Evolutionary conservation across 2,329 filamentous ascomycete genomes (phyloP).

Genomic region (Fusarium decemcellulare): DNA sequence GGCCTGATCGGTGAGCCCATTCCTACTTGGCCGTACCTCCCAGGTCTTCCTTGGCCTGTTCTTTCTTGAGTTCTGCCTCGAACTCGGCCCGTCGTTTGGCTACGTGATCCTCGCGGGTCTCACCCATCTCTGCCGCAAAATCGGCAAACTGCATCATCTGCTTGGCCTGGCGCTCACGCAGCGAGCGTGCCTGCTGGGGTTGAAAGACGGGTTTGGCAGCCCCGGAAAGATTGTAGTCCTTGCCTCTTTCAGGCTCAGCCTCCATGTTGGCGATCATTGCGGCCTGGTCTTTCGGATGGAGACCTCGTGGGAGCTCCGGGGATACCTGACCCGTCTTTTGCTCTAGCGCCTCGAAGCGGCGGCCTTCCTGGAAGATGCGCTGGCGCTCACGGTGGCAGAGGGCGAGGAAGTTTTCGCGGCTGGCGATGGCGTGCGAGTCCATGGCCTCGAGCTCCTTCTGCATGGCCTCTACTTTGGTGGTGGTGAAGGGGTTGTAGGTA

Average conservation of each 20-base stretch:
- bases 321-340: background rate
- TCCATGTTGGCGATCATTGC: conserved; percentile 52
- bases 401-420: conserved; percentile 50
- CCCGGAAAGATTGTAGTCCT: conserved; percentile 19
- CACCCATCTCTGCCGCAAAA: conserved; percentile 36
- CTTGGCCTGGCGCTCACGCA: conserved; percentile 43
- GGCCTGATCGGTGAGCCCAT: conserved; percentile 11
- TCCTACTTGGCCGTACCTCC: conserved; percentile 39
- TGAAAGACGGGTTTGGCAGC: conserved; percentile 40
- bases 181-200: conserved; percentile 12
- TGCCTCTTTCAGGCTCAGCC: conserved; percentile 17
- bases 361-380: conserved; percentile 47
- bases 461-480: conserved; percentile 35
- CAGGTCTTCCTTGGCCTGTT: conserved; percentile 26
- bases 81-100: conserved; percentile 21
- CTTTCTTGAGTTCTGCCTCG: conserved; percentile 43
- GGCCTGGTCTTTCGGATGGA: conserved; percentile 25
- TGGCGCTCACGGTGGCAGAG: conserved; percentile 50
- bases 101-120: conserved; percentile 45
- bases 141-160: conserved; percentile 40
- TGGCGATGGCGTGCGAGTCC: conserved; percentile 45
- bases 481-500: conserved; percentile 2
- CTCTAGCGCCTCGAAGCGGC: conserved; percentile 32
- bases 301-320: conserved; percentile 13
- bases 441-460: conserved; percentile 38